Evolutionary conservation across 306 rosid species (phyloP), one percentile per base, ranked within the genome.

Genomic region (Casuarina glauca): DNA sequence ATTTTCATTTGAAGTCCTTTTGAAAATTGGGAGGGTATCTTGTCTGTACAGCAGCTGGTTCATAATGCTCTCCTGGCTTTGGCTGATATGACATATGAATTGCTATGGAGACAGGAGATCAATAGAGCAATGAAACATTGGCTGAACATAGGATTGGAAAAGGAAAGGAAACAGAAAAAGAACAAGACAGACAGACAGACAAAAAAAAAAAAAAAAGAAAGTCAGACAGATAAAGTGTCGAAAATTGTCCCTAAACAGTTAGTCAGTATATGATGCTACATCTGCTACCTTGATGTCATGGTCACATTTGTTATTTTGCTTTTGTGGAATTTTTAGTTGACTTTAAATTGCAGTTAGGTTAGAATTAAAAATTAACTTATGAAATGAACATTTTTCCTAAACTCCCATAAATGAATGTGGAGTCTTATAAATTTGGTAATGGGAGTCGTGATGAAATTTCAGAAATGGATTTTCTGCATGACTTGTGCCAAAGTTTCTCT

Each of bases 21-120:
- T 83, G 76, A 72, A 76, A 57, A 12, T 60, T 49, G 42, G 41
- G 45, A 3, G 6, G 42, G 36, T 73, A 38, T 67, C 5, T 79
- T 72, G 73, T 72, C 54, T 71, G 7, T 66, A 20, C n/a, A 49
- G 73, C 73, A 62, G 53, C 72, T 61, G 72, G 20, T 69, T 43
- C 51, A 64, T 64, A 10, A 41, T 35, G 46, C 36, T n/a, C 52
- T 39, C 6, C 35, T 11, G 13, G 17, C 52, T 9, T 20, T 11
- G 9, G 17, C 50, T 15, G 54, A 58, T 45, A 58, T 61, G 72
- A 50, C 57, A 10, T 70, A 44, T 71, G 35, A 72, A 58, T 32
- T 41, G 49, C 41, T n/a, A 20, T 72, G 38, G 45, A 7, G 45
- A 17, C 57, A 5, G 32, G 60, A 67, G 66, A 67, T 67, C 10